A percentile compares a stretch with the other conserved stretches of the same genome.
Evolutionary conservation across 768 basidiomycete species (phyloP).

Genomic region (Vishniacozyma victoriae): DNA sequence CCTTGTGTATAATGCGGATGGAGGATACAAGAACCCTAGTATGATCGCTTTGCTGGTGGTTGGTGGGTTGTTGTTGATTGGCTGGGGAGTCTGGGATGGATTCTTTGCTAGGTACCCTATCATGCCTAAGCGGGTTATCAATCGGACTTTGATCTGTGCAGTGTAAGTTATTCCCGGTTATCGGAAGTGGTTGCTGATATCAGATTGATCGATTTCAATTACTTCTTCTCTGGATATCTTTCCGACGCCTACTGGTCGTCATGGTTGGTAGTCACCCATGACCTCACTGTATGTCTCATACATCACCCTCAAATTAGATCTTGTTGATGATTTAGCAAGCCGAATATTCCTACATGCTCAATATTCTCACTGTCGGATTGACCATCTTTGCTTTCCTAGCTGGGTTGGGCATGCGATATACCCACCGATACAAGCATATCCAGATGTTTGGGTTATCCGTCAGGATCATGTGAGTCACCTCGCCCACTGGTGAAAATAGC

Average conservation of each 20-base stretch:
- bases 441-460: slow-evolving; percentile 36
- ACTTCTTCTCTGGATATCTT: slow-evolving; percentile 27
- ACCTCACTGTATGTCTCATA: slow-evolving; percentile 18
- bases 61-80: slow-evolving; percentile 50
- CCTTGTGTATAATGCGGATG: slow-evolving; percentile 20
- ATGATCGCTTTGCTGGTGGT: slow-evolving; percentile 40
- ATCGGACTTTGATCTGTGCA: slow-evolving; percentile 43
- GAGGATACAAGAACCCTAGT: slow-evolving; percentile 31
- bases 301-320: background rate
- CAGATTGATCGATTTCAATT: slow-evolving; percentile 15
- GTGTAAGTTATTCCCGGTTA: too few relatives aligned
- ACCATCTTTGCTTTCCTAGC: slow-evolving; percentile 38
- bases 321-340: slow-evolving; percentile 1
- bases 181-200: too few relatives aligned
- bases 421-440: slow-evolving; percentile 43
- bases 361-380: slow-evolving; percentile 18
- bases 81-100: slow-evolving; percentile 43
- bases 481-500: background rate
- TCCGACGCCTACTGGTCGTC: slow-evolving; percentile 24
- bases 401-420: slow-evolving; percentile 33
- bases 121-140: slow-evolving; percentile 46
- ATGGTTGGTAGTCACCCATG: slow-evolving; percentile 41
- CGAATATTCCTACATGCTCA: slow-evolving; percentile 20
- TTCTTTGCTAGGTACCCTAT: slow-evolving; percentile 44
- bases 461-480: slow-evolving; percentile 18